Evolutionary conservation across 805 yeast species (phyloP).

Genomic region (Lipomyces orientalis): DNA sequence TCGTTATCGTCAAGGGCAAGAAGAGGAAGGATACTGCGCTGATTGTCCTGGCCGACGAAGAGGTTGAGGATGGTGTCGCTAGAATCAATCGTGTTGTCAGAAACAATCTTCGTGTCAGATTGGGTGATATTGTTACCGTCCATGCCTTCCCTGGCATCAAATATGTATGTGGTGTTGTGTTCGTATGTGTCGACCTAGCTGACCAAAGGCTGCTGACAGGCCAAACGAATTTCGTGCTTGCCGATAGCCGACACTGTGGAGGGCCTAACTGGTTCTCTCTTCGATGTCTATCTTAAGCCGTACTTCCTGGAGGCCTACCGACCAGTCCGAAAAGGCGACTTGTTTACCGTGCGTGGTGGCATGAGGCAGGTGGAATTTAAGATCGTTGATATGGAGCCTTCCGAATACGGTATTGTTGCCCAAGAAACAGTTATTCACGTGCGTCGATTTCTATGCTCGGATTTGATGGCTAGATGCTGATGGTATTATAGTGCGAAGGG

Average conservation of each 20-base stretch:
- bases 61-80: conserved; percentile 93
- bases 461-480: background rate
- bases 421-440: conserved; percentile 94
- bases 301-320: conserved; percentile 98
- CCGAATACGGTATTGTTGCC: conserved; percentile 95
- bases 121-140: conserved; percentile 89
- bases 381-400: conserved; percentile 97
- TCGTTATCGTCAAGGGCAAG: conserved; percentile 96
- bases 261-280: conserved; percentile 94
- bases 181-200: background rate
- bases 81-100: conserved; percentile 95
- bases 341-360: conserved; percentile 95
- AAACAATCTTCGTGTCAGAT: conserved; percentile 89
- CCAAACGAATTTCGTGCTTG: conserved; percentile 89
- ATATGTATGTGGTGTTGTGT: conserved; percentile 51
- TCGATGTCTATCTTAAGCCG: conserved; percentile 95
- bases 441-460: background rate
- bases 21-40: conserved; percentile 97
- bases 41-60: conserved; percentile 95
- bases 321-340: conserved; percentile 97
- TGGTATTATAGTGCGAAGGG: conserved; percentile 72
- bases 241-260: conserved; percentile 98
- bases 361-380: conserved; percentile 99
- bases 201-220: conserved; percentile 45
- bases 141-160: conserved; percentile 98